Percentiles rank a stretch among this genome's conserved stretches.
phyloP scores from a whole-genome alignment of 371 early-diverging fungal species.

The Mucor saturninus region DNA sequence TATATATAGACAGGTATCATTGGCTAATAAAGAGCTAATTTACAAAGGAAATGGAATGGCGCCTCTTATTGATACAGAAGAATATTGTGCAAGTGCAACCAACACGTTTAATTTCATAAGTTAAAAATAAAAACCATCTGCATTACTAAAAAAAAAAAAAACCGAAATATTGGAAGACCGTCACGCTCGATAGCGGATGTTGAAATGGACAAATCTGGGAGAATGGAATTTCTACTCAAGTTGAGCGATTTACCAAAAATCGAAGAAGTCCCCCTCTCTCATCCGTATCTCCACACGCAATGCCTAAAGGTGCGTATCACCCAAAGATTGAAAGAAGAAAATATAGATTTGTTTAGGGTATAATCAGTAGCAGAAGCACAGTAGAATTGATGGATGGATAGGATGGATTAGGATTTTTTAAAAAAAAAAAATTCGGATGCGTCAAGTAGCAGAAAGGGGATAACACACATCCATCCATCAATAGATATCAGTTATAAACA shows the following conservation, averaged over 20 bases:
- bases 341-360: not conserved
- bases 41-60: conserved; percentile 41
- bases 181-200: not conserved
- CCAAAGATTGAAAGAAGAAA: not conserved
- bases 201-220: not conserved
- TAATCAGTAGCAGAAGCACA: conserved; percentile 2
- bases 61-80: conserved; percentile 32
- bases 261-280: conserved; percentile 16
- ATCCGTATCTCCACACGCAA: conserved; percentile 25
- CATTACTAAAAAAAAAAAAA: not conserved
- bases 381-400: conserved; percentile 5
- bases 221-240: not conserved
- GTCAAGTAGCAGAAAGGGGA: not conserved
- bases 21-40: conserved; percentile 42
- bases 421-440: conserved; percentile 1
- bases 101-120: not conserved
- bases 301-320: conserved; percentile 18
- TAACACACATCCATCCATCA: conserved; percentile 1
- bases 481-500: not conserved
- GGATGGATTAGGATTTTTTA: not conserved
- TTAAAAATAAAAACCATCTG: not conserved
- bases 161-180: not conserved
- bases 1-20: conserved; percentile 43
- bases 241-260: not conserved
- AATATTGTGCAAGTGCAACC: conserved; percentile 14